Base-by-base conservation (phyloP, 805 yeast species). In the Schizosaccharomyces octosporus region DNA sequence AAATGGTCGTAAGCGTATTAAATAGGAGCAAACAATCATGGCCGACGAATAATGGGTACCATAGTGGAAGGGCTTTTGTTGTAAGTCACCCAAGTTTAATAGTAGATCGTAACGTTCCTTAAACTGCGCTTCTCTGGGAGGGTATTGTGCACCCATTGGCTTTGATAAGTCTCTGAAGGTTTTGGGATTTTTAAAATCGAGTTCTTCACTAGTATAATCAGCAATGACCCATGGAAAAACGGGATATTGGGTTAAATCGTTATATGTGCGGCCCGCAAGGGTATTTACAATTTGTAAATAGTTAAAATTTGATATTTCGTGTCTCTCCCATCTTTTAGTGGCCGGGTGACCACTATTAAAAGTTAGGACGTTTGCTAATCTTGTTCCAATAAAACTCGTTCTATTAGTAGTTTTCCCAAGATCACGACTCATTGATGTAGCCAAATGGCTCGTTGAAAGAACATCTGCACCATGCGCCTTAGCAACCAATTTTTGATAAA, bases 31-130 rank as follows among this genome's bases (percentile, higher is more conserved):
- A 1, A 87, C 95, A 67, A 87, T 87, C 96, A 87, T 88, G 0
- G 95, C 94, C 0, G 95, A 85, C 0, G 95, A 87, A 68, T 87
- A 87, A 69, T 87, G 96, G 0, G 96, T 88, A 1, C 96, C 96
- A 67, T 87, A 87, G 69, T 87, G 95, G 70, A 87, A 87, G 0
- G 95, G 85, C 0, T 88, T 87, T 0, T 87, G 74, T 4, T 72
- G 67, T 0, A 71, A 74, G 64, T 84, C 88, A 19, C 78, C 66
- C 62, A 87, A 72, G 61, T 84, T 81, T 27, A 73, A 77, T 29
- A 86, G 71, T 0, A 94, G 88, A 24, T 83, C 83, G 66, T 76
- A 88, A 61, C 95, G 71, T 62, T 86, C 93, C 59, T 74, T 72
- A 66, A 87, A 87, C 66, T 80, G 81, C 0, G 67, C 65, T 1